A percentile compares a stretch with the other conserved stretches of the same genome.
phyloP scores from a whole-genome alignment of 2,329 filamentous ascomycete species.

The Achaetomium macrosporum region DNA sequence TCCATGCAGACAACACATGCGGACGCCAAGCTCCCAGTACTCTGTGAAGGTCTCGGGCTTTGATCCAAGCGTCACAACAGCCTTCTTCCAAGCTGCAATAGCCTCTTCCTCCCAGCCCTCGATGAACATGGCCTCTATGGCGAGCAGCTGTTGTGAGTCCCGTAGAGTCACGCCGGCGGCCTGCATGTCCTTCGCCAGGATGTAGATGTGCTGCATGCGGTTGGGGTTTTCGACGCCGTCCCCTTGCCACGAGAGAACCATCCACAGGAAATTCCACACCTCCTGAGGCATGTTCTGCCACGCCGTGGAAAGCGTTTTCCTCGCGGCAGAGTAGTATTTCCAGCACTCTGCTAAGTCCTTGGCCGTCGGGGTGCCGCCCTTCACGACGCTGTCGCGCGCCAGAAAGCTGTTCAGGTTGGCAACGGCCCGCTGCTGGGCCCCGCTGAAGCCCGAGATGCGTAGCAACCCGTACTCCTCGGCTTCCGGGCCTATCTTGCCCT shows the following conservation, averaged over 20 bases:
- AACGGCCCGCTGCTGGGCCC: constrained; percentile 21
- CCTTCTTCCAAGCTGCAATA: constrained; percentile 57
- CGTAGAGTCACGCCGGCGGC: constrained; percentile 50
- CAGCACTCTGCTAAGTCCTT: constrained; percentile 35
- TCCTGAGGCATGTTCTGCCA: constrained; percentile 53
- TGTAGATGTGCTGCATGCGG: constrained; percentile 55
- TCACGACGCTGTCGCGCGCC: constrained; percentile 31
- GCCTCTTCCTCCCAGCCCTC: constrained; percentile 56
- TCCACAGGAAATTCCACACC: constrained; percentile 63
- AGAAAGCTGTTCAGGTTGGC: constrained; percentile 29
- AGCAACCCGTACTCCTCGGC: constrained; percentile 20
- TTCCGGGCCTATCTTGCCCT: constrained; percentile 27
- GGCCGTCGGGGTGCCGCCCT: constrained; percentile 28
- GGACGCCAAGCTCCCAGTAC: constrained; percentile 61
- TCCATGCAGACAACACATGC: constrained; percentile 54
- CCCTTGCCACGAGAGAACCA: constrained; percentile 49
- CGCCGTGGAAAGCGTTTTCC: constrained; percentile 37
- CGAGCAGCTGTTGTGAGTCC: constrained; percentile 55
- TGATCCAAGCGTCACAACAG: constrained; percentile 47
- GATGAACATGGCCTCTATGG: constrained; percentile 63
- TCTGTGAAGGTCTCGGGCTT: constrained; percentile 42
- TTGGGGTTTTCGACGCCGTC: constrained; percentile 45
- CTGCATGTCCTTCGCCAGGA: constrained; percentile 61
- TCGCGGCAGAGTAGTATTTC: constrained; percentile 45
- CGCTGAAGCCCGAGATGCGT: constrained; percentile 22